Conservation (phyloP, 2,329 filamentous ascomycete genomes). For the Colletotrichum horii region DNA sequence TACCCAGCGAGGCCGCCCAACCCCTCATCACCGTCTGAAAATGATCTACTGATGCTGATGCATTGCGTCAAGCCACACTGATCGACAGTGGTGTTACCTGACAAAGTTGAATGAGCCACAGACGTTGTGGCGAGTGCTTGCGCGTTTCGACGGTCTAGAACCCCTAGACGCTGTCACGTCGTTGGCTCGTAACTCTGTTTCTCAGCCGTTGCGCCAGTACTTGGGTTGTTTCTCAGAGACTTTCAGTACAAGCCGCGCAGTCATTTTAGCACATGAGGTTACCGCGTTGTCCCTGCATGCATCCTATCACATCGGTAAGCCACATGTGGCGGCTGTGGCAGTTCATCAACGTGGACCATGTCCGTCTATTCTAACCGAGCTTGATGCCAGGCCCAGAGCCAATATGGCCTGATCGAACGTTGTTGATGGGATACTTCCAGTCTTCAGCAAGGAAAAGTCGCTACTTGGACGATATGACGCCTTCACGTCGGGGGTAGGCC, state of each 20-base stretch:
- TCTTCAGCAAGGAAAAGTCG: neutral
- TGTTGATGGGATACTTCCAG: neutral
- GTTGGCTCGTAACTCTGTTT: neutral
- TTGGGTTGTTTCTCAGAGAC: neutral
- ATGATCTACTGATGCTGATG: neutral
- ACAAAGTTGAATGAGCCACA: neutral
- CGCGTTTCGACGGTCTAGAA: constrained; percentile 11
- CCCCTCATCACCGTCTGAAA: neutral
- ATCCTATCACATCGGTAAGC: neutral
- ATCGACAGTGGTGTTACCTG: neutral
- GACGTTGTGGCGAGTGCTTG: constrained; percentile 21
- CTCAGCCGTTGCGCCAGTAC: neutral
- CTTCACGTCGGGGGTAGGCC: neutral
- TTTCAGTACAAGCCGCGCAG: neutral
- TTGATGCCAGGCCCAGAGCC: neutral
- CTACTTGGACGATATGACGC: neutral
- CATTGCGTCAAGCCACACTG: constrained; percentile 14
- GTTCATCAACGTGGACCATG: neutral
- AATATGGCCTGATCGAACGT: neutral
- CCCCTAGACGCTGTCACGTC: neutral
- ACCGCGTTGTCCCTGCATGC: neutral
- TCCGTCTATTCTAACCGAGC: neutral
- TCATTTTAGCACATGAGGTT: neutral
- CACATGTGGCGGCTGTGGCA: neutral
- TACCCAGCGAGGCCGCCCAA: constrained; percentile 7